Conservation (phyloP, 768 basidiomycete species). For the Butyriboletus loyo region DNA sequence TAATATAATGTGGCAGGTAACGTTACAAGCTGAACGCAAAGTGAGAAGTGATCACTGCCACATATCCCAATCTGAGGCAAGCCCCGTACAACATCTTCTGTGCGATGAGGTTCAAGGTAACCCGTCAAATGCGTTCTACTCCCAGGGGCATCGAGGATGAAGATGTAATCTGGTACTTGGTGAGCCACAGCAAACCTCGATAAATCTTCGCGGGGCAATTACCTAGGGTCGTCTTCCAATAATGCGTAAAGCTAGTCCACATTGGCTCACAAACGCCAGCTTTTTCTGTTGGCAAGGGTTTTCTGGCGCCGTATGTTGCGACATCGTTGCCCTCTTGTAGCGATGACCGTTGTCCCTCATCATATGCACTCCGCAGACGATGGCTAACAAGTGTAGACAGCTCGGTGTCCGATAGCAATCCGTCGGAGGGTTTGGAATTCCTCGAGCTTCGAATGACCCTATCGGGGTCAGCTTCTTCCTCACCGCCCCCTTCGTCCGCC, state of each 20-base stretch:
- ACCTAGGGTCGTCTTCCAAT: conserved; percentile 84
- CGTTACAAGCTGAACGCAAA: conserved; percentile 59
- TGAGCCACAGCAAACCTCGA: conserved; percentile 5
- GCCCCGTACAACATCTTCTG: conserved; percentile 61
- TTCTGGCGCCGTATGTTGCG: conserved; percentile 53
- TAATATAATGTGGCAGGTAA: conserved; percentile 7
- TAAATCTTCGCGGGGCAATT: conserved; percentile 12
- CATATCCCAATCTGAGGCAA: conserved; percentile 77
- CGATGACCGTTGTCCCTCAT: conserved; percentile 41
- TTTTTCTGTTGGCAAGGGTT: conserved; percentile 36
- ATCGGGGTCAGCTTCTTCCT: conserved; percentile 54
- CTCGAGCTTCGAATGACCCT: conserved; percentile 74
- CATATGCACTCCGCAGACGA: conserved; percentile 66
- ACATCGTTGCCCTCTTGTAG: conserved; percentile 14
- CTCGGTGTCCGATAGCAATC: conserved; percentile 60
- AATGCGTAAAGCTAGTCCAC: conserved; percentile 88
- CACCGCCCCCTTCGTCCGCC: conserved; percentile 40
- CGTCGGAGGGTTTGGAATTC: conserved; percentile 54
- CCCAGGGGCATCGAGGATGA: conserved; percentile 53
- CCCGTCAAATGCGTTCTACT: conserved; percentile 40
- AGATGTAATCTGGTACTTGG: conserved; percentile 75
- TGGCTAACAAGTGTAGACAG: conserved; percentile 43
- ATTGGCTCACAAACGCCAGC: conserved; percentile 70
- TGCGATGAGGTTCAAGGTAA: conserved; percentile 60
- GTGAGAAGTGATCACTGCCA: conserved; percentile 84